A percentile compares a stretch with the other conserved stretches of the same genome.
Conservation (phyloP, 768 basidiomycete genomes). For the Candolleomyces aberdarensis region DNA sequence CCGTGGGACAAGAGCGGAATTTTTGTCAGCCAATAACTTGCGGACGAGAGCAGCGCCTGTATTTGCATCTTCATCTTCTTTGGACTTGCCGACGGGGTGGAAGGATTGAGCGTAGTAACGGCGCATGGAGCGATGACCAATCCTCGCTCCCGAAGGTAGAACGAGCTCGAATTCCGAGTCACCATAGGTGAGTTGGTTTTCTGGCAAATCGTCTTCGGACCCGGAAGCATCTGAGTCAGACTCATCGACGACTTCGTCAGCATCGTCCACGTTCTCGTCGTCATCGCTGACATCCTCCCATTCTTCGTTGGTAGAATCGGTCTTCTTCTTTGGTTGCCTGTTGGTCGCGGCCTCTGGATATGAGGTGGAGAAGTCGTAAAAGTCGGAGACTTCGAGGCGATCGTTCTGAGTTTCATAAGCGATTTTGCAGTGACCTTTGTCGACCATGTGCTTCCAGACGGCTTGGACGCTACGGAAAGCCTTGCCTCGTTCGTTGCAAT, state of each 20-base stretch:
- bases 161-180: slow-evolving; percentile 86
- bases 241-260: slow-evolving; percentile 37
- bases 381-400: slow-evolving; percentile 85
- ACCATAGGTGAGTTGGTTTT: slow-evolving; percentile 66
- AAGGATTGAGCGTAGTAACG: slow-evolving; percentile 87
- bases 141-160: slow-evolving; percentile 86
- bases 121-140: slow-evolving; percentile 87
- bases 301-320: slow-evolving; percentile 40
- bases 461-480: slow-evolving; percentile 86
- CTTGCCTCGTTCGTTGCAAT: slow-evolving; percentile 77
- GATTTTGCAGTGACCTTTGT: slow-evolving; percentile 96
- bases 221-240: slow-evolving; percentile 12
- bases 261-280: slow-evolving; percentile 43
- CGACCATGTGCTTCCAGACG: slow-evolving; percentile 92
- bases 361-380: slow-evolving; percentile 84
- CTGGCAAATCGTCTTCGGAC: slow-evolving; percentile 35
- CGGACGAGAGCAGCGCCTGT: slow-evolving; percentile 78
- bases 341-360: slow-evolving; percentile 54
- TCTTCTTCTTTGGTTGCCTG: slow-evolving; percentile 34
- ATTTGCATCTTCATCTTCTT: slow-evolving; percentile 54
- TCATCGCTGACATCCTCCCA: slow-evolving; percentile 44
- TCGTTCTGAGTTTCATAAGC: slow-evolving; percentile 82
- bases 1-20: slow-evolving; percentile 78
- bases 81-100: slow-evolving; percentile 34
- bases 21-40: slow-evolving; percentile 74